Conservation (phyloP, 2,329 filamentous ascomycete genomes). For the Claviceps fusiformis region DNA sequence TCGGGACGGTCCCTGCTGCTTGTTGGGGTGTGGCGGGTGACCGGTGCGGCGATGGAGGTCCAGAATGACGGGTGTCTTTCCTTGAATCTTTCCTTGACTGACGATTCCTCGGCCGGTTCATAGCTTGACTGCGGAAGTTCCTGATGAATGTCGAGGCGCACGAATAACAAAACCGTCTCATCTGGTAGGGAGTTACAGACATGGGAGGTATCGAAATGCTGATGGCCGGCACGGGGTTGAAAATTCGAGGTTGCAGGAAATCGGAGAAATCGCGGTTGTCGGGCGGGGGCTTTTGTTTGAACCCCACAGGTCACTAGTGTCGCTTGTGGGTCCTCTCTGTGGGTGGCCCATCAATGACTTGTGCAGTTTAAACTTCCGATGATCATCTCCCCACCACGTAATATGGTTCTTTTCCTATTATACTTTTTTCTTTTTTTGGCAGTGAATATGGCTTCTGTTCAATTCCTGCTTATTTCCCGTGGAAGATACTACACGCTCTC, state of each 20-base stretch:
- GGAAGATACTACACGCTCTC: background rate
- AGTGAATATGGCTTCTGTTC: background rate
- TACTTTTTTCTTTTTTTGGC: background rate
- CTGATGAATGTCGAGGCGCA: background rate
- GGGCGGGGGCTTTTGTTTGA: background rate
- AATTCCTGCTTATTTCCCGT: background rate
- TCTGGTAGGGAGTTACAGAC: background rate
- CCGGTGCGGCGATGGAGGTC: slow-evolving; percentile 7
- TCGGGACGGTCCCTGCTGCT: slow-evolving; percentile 29
- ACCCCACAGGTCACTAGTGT: no score
- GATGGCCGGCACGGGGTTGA: background rate
- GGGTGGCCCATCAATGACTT: no score
- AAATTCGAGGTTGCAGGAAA: background rate
- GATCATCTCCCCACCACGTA: background rate
- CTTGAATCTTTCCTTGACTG: slow-evolving; percentile 12
- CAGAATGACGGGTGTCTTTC: background rate
- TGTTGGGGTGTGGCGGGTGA: slow-evolving; percentile 22
- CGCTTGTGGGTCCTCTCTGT: background rate
- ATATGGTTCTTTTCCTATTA: no score
- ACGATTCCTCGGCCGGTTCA: slow-evolving; percentile 21
- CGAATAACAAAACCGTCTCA: background rate
- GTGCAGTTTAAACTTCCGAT: background rate
- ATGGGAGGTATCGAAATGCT: background rate
- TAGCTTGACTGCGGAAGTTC: slow-evolving; percentile 22
- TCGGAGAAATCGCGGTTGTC: background rate